phyloP scores from a whole-genome alignment of 2,329 filamentous ascomycete genomes.

The Paracoccidioides lutzii region DNA sequence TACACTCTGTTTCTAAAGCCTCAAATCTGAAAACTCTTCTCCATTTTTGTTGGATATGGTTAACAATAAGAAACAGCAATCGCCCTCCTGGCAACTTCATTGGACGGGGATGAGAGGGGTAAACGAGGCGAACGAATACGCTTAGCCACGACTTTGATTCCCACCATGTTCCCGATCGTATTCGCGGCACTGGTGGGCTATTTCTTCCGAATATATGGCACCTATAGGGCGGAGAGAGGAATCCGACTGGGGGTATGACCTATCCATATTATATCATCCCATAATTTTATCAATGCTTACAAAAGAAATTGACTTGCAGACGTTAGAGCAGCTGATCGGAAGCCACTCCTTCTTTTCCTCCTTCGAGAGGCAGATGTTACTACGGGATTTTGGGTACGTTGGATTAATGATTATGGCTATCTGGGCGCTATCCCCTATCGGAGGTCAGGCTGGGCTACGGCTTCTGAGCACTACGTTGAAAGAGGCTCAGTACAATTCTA shows the following conservation, averaged over 20 bases:
- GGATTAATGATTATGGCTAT: neutral
- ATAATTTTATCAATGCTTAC: neutral
- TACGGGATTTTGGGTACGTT: neutral
- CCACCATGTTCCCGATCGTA: neutral
- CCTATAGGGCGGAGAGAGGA: neutral
- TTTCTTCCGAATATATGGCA: slow-evolving; percentile 2
- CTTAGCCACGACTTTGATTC: neutral
- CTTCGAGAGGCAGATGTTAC: neutral
- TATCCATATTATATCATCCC: neutral
- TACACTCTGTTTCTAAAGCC: no score
- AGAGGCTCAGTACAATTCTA: neutral
- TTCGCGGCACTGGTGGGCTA: slow-evolving; percentile 1
- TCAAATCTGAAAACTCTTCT: neutral
- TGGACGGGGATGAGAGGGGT: neutral
- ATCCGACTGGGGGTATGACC: neutral
- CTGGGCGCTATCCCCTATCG: neutral
- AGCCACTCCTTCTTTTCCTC: slow-evolving; percentile 1
- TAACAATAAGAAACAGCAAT: neutral
- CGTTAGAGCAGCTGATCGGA: neutral
- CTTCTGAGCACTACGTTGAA: neutral
- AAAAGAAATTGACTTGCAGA: neutral
- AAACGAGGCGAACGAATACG: neutral
- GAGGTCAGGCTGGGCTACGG: neutral
- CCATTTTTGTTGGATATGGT: neutral
- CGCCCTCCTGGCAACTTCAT: neutral